Conservation (phyloP, 2,329 filamentous ascomycete species). For the Pyrenochaeta sp. region DNA sequence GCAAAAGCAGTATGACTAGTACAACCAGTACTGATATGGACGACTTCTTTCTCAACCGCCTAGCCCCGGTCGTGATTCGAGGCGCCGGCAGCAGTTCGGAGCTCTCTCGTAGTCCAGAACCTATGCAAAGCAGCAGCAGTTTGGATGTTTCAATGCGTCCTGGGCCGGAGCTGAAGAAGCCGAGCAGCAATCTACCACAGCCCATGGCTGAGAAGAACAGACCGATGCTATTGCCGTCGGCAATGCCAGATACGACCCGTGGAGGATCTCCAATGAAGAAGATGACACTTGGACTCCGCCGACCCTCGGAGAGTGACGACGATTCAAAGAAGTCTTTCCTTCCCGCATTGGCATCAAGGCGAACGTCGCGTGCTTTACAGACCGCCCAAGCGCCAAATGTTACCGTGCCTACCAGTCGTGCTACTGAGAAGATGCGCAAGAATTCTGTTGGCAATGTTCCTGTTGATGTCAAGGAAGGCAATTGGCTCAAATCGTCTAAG, state of each 20-base stretch:
- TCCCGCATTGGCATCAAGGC: constrained; percentile 35
- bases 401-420: constrained; percentile 20
- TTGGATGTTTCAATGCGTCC: constrained; percentile 33
- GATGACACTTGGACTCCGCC: constrained; percentile 29
- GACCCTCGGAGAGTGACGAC: constrained; percentile 48
- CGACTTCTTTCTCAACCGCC: constrained; percentile 54
- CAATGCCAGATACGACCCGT: constrained; percentile 46
- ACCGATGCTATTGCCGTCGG: constrained; percentile 46
- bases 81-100: constrained; percentile 52
- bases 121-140: constrained; percentile 46
- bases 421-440: constrained; percentile 29
- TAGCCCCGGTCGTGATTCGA: constrained; percentile 54
- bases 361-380: constrained; percentile 38
- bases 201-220: constrained; percentile 23
- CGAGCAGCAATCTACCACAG: constrained; percentile 24
- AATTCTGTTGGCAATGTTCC: constrained; percentile 28
- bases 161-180: constrained; percentile 25
- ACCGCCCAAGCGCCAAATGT: constrained; percentile 24
- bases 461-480: constrained; percentile 46
- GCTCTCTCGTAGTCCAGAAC: constrained; percentile 44
- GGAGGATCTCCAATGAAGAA: constrained; percentile 42
- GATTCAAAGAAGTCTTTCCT: constrained; percentile 44
- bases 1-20: constrained; percentile 54
- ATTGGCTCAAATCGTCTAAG: constrained; percentile 47
- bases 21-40: constrained; percentile 54